phyloP scores from a whole-genome alignment of 2,329 filamentous ascomycete species.

The Teratosphaeria zuluensis region DNA sequence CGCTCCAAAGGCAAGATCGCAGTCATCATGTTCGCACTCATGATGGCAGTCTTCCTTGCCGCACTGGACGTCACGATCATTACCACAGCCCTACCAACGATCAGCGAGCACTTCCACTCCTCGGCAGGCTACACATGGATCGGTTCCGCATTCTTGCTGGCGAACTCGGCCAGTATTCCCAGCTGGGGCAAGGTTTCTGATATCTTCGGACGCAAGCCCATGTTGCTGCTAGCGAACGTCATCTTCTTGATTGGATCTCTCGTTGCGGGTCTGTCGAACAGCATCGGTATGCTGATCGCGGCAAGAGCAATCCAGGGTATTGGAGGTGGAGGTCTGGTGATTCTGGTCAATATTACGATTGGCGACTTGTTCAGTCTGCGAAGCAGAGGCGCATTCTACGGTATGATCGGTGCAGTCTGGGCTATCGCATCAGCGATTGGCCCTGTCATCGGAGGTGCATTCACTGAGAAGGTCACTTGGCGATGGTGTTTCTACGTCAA shows the following conservation, averaged over 20 bases:
- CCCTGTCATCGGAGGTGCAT: constrained; percentile 56
- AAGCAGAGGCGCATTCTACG: constrained; percentile 50
- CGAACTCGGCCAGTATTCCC: constrained; percentile 42
- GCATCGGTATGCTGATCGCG: constrained; percentile 53
- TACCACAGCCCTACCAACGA: constrained; percentile 52
- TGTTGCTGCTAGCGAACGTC: constrained; percentile 50
- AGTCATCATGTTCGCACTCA: constrained; percentile 41
- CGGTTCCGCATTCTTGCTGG: constrained; percentile 42
- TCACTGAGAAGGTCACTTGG: constrained; percentile 34
- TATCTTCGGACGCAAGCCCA: constrained; percentile 57
- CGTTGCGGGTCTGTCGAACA: constrained; percentile 48
- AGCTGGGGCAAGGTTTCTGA: constrained; percentile 57
- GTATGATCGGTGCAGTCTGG: constrained; percentile 58
- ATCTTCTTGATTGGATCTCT: constrained; percentile 55
- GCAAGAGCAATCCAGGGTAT: constrained; percentile 54
- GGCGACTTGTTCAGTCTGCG: constrained; percentile 53
- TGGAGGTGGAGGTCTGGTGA: constrained; percentile 53
- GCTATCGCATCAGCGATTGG: constrained; percentile 56
- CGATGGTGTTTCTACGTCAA: constrained; percentile 48
- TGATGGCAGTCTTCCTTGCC: constrained; percentile 49
- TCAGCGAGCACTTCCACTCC: constrained; percentile 44
- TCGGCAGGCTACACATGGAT: constrained; percentile 45
- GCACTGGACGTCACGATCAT: constrained; percentile 55
- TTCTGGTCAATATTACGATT: constrained; percentile 55
- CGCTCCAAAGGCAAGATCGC: constrained; percentile 32